These are phyloP conservation scores for Aspergillus asperescens DNA, from an alignment of 495 filamentous ascomycete genomes.

Conservation along the genomic window DNA sequence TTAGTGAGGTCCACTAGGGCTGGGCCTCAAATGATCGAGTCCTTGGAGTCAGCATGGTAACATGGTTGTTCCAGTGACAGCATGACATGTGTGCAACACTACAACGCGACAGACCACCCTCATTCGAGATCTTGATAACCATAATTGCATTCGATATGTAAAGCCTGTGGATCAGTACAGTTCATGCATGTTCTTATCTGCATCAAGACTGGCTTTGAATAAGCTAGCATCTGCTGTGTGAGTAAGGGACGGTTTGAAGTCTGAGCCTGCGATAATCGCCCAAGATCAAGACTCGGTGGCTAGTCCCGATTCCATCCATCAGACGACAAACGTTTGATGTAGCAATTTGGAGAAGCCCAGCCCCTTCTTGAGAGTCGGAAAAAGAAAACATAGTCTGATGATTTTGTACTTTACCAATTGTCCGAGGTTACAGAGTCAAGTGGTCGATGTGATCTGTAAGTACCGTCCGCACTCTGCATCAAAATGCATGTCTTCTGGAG, in stretches of 20 bases:
- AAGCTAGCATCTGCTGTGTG: constrained; percentile 6
- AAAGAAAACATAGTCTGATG: not conserved
- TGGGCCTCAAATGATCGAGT: constrained; percentile 22
- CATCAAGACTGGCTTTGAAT: not conserved
- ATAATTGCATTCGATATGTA: not conserved
- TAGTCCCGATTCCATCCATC: not conserved
- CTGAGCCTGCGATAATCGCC: not conserved
- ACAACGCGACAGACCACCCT: too few relatives aligned
- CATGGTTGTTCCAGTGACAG: not conserved
- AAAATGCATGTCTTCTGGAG: not conserved
- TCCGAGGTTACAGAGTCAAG: not conserved
- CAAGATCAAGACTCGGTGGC: not conserved
- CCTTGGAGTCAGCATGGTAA: constrained; percentile 14
- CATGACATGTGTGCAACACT: constrained; percentile 10
- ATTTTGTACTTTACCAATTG: not conserved
- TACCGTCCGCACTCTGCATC: not conserved
- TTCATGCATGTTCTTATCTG: constrained; percentile 11
- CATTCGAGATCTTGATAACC: not conserved
- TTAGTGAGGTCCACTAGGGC: constrained; percentile 22
- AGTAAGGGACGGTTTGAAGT: not conserved
- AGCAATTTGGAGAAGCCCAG: not conserved
- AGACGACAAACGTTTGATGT: not conserved
- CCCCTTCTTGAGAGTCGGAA: not conserved
- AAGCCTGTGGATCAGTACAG: constrained; percentile 3
- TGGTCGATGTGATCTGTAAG: not conserved